Base-by-base conservation (phyloP, 441 rosid genomes). In the Pelargonium australe region DNA sequence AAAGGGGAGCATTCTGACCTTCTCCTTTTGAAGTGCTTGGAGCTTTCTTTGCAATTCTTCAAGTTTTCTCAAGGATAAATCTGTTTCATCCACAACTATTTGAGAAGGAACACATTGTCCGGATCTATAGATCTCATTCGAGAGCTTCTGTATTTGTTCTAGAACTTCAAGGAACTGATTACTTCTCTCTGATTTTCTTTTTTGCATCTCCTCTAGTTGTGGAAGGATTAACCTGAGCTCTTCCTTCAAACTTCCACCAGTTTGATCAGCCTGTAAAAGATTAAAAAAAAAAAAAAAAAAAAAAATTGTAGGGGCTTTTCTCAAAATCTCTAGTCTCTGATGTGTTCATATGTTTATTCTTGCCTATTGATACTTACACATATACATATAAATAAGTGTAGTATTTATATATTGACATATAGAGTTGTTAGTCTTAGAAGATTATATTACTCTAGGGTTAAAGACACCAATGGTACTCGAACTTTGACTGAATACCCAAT, bases 191-290 rank as follows among this genome's bases (percentile, higher is more conserved):
- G 53, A 53, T 79, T 84, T 84, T 78, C 88, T 84, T 77, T 85
- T 90, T 64, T 73, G 80, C 97, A 90, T 89, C 82, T 92, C 99
- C 81, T 92, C 97, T 68, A 95, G 67, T 68, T 88, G 95, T 14
- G 96, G 96, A 76, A 89, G 81, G 74, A 87, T 85, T 72, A 14
- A 86, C 49, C 51, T 71, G 49, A 92, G 89, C 81, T 95, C 99
- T 74, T 87, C 92, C 76, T 87, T 92, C 83, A 95, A 84, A 81
- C 89, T 90, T 76, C 81, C 91, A 70, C 68, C 76, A 71, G 67
- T 89, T 82, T 88, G 93, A 71, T 95, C 94, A 68, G 86, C 68
- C 98, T 87, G 81, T 64, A 64, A 68, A 61, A 75, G 14, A 61
- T 8, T n/a, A 7, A 5, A 51, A 19, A 4, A 51, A 20, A 20